phyloP scores from a whole-genome alignment of 2,329 filamentous ascomycete species.

The Cladophialophora immunda region DNA sequence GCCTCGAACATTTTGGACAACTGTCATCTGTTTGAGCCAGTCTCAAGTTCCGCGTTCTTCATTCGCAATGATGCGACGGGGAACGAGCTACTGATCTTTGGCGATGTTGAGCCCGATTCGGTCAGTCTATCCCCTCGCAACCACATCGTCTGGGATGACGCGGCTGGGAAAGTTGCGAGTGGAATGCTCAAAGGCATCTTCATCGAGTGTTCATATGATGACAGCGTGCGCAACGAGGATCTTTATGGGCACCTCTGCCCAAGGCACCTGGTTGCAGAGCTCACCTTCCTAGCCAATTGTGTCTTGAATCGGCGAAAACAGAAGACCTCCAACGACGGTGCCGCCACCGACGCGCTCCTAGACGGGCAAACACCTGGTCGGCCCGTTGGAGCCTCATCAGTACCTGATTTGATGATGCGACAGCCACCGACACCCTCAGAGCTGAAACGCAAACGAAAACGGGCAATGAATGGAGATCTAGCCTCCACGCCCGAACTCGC shows the following conservation, averaged over 20 bases:
- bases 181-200: slow-evolving; percentile 82
- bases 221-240: slow-evolving; percentile 76
- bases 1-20: slow-evolving; percentile 30
- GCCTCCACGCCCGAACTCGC: slow-evolving; percentile 35
- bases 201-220: slow-evolving; percentile 94
- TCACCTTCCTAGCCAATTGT: slow-evolving; percentile 74
- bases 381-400: background rate
- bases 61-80: slow-evolving; percentile 77
- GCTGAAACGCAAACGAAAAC: slow-evolving; percentile 52
- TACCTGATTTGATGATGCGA: slow-evolving; percentile 30
- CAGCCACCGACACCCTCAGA: slow-evolving; percentile 36
- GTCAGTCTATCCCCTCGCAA: slow-evolving; percentile 84
- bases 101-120: slow-evolving; percentile 92
- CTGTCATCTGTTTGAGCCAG: slow-evolving; percentile 53
- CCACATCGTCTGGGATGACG: slow-evolving; percentile 83
- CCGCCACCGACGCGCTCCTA: background rate
- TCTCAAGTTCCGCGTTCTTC: slow-evolving; percentile 91
- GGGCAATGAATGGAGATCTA: slow-evolving; percentile 37
- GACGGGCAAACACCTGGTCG: background rate
- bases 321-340: slow-evolving; percentile 33
- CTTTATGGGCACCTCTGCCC: slow-evolving; percentile 92
- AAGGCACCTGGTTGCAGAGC: slow-evolving; percentile 79
- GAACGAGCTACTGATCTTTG: slow-evolving; percentile 88
- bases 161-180: slow-evolving; percentile 80
- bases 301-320: slow-evolving; percentile 61